Conservation (phyloP, 2,329 filamentous ascomycete genomes). For the Aspergillus transmontanensis region DNA sequence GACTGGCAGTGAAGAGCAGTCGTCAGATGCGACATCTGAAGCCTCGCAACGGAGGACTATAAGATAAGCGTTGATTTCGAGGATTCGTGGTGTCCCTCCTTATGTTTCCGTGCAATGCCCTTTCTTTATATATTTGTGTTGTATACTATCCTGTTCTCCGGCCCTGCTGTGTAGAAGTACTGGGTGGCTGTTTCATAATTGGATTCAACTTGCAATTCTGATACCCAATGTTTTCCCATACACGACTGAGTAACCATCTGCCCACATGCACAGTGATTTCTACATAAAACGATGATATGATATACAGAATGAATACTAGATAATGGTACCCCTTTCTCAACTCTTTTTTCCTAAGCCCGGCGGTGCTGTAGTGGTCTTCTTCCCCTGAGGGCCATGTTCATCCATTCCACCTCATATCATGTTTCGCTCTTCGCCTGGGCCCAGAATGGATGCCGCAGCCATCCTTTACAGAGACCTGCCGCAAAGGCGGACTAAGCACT, state of each 20-base stretch:
- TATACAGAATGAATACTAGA: not conserved
- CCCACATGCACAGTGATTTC: not conserved
- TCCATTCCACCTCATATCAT: not conserved
- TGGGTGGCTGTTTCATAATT: constrained; percentile 21
- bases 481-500: not conserved
- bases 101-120: not conserved
- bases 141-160: not conserved
- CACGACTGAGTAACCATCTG: not conserved
- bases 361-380: not conserved
- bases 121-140: not conserved
- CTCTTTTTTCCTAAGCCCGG: not conserved
- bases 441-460: not conserved
- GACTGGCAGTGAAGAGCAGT: constrained; percentile 22
- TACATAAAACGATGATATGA: not conserved
- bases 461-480: not conserved
- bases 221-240: constrained; percentile 11
- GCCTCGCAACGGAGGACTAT: constrained; percentile 3
- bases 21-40: constrained; percentile 9
- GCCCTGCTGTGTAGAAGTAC: not conserved
- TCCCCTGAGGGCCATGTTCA: not conserved
- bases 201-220: constrained; percentile 6
- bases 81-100: not conserved
- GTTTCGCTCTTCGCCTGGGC: not conserved
- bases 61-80: not conserved
- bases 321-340: not conserved